Base-by-base conservation (phyloP, 805 yeast species). In the Zygoascus bituminiphila region DNA sequence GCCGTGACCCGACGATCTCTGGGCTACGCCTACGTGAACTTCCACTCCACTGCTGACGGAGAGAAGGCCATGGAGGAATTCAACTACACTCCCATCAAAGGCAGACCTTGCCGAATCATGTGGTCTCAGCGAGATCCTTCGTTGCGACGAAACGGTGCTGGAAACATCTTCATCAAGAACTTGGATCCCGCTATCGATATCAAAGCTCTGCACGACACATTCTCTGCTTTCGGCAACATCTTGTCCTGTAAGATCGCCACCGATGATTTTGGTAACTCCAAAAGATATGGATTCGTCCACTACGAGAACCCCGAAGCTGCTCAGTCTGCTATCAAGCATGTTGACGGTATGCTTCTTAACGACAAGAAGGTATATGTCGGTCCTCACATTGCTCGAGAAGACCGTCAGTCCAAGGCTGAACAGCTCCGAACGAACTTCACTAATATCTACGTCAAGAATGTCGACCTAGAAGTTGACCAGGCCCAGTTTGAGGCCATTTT, bases 81-180 rank as follows among this genome's bases (percentile, higher is more conserved):
- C 72, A 93, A 91, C 87, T 93, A 93, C 77, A 73, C 88, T 51
- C 81, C 81, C 63, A 82, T 93, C 74, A 89, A 89, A 71, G 97
- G 96, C 65, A 87, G 84, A 65, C 88, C 96, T 63, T 88, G 97
- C 75, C 88, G 98, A 73, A 91, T 93, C 76, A 93, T 93, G 98
- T 88, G 98, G 97, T 88, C 97, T 59, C 98, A 93, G 77, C 88
- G 98, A 75, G 98, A 93, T 70, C 98, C 98, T 57, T 78, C 96
- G 54, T 70, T 82, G 63, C 86, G 98, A 79, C 87, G 83, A 78
- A 82, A 82, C 66, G 97, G 97, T 70, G 84, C 87, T 56, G 97
- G 96, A 65, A 93, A 93, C 79, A 82, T 93, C 59, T 93, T 84
- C 81, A 91, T 93, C 76, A 93, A 93, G 82, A 93, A 93, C 81